Evolutionary conservation across 345 rosid species (phyloP).

Genomic region (Heritiera littoralis): DNA sequence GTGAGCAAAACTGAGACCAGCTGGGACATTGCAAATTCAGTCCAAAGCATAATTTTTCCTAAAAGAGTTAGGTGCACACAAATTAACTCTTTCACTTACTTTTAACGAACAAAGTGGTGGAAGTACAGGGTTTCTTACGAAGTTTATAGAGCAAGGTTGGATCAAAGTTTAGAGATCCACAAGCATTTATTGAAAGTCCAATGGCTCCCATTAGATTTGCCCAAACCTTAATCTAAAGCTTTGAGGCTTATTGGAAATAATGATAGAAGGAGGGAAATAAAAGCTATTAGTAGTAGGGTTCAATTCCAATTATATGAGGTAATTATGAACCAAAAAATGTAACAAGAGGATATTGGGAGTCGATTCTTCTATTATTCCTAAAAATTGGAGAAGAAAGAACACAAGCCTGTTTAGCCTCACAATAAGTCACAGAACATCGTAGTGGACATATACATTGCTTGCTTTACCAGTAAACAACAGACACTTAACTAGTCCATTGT

Average conservation of each 20-base stretch:
- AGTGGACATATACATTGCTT: background rate
- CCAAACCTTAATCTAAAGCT: background rate
- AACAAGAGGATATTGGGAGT: background rate
- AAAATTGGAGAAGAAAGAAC: background rate
- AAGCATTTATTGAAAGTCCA: background rate
- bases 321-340: background rate
- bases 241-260: background rate
- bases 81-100: background rate
- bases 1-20: background rate
- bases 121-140: background rate
- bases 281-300: background rate
- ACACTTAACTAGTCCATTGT: background rate
- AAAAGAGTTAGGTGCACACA: background rate
- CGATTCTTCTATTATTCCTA: background rate
- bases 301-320: background rate
- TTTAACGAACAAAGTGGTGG: background rate
- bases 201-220: background rate
- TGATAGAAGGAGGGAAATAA: too few species aligned
- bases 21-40: constrained; percentile 4
- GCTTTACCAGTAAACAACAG: background rate
- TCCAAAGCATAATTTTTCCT: background rate
- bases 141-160: background rate
- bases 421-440: background rate
- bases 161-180: background rate
- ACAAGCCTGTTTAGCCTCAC: background rate